phyloP scores from a whole-genome alignment of 2,329 filamentous ascomycete genomes.

The Colletotrichum sublineola region DNA sequence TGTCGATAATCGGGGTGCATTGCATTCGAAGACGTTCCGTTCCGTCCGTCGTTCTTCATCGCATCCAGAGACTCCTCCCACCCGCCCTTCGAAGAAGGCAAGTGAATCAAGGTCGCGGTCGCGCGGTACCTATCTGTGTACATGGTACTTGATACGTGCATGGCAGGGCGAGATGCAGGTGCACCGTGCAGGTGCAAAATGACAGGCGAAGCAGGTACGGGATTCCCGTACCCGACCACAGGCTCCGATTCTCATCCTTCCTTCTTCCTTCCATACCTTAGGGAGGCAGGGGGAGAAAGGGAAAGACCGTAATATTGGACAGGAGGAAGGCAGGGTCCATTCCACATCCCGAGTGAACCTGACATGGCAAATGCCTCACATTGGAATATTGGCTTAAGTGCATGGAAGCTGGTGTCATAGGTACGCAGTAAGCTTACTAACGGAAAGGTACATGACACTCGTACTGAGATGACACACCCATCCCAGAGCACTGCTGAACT shows the following conservation, averaged over 20 bases:
- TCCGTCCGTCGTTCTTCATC: slow-evolving; percentile 22
- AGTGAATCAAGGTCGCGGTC: slow-evolving; percentile 9
- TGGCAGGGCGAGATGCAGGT: slow-evolving; percentile 26
- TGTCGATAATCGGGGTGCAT: not conserved
- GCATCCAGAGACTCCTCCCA: not conserved
- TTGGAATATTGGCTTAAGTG: slow-evolving; percentile 1
- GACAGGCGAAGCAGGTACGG: not conserved
- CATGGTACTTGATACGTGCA: slow-evolving; percentile 19
- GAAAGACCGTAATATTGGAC: not conserved
- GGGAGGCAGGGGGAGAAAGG: slow-evolving; percentile 24
- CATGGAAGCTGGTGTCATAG: slow-evolving; percentile 4
- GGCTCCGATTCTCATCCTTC: slow-evolving; percentile 23
- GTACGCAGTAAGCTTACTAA: slow-evolving; percentile 22
- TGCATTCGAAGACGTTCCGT: not conserved
- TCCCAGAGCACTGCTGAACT: not conserved
- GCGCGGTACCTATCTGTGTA: not conserved
- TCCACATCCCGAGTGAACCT: not conserved
- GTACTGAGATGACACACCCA: not conserved
- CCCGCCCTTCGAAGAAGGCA: not conserved
- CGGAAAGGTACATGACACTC: not conserved
- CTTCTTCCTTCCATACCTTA: slow-evolving; percentile 25
- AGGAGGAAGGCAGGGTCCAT: slow-evolving; percentile 11
- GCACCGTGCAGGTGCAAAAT: slow-evolving; percentile 10
- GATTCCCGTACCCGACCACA: slow-evolving; percentile 4
- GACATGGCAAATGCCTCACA: slow-evolving; percentile 18